Percentiles rank a stretch among this genome's conserved stretches.
Conservation (phyloP, 148 eudicot genomes). For the Camellia granthamiana region DNA sequence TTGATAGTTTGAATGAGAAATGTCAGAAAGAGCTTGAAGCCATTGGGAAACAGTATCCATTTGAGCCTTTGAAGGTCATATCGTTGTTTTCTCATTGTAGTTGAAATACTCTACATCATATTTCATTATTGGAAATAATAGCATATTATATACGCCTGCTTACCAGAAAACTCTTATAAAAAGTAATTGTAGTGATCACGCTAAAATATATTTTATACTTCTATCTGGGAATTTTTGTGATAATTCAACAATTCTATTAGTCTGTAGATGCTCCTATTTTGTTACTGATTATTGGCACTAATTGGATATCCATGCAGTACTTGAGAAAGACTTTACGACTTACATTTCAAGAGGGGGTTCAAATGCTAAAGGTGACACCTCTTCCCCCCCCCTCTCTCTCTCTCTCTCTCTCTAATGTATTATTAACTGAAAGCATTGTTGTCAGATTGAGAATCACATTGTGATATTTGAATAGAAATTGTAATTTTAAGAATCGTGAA, state of each 20-base stretch:
- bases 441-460: no score
- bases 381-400: no score
- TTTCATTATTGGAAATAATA: no score
- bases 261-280: not conserved
- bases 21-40: slow-evolving; percentile 75
- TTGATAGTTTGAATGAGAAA: slow-evolving; percentile 65
- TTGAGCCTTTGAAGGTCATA: slow-evolving; percentile 67
- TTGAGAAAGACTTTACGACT: slow-evolving; percentile 68
- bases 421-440: not conserved
- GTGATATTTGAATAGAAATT: no score
- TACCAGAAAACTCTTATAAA: not conserved
- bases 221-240: not conserved
- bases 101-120: not conserved
- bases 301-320: slow-evolving; percentile 52
- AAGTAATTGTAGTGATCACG: not conserved
- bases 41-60: slow-evolving; percentile 69
- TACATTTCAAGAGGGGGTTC: slow-evolving; percentile 81
- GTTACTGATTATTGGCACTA: not conserved
- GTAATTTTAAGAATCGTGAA: no score
- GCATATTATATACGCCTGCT: not conserved
- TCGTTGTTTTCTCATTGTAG: not conserved
- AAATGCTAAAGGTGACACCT: slow-evolving; percentile 72
- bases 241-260: not conserved
- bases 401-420: not conserved
- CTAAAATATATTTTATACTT: not conserved